Evolutionary conservation across 2,329 filamentous ascomycete species (phyloP), one percentile per base, ranked within the genome.

Genomic region (Aspergillus sp.): DNA sequence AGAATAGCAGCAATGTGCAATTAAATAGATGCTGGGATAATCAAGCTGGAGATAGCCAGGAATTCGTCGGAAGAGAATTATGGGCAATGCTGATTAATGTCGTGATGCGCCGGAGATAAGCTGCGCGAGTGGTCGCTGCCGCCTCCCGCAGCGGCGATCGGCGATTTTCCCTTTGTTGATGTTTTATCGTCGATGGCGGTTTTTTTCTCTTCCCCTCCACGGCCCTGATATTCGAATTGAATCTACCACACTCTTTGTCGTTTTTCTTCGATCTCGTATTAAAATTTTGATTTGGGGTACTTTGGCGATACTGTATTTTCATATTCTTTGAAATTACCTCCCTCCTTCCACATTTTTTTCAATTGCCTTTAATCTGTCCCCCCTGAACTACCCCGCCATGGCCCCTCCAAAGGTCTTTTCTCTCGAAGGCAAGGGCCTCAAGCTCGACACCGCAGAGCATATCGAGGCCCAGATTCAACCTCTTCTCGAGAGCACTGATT

Each of bases 381-480:
- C 49, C 51, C 55, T 52, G 52, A 53, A 57, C 45, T 64, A 64
- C 60, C 59, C 61, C 60, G 62, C 65, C 51, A 83, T 78, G 78
- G 71, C 75, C 58, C 61, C 70, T 58, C 66, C 71, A 49, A 79
- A 78, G 72, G 52, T 70, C 62, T 97, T 96, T 73, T 90, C 90
- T 57, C 82, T 97, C 55, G 88, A 95, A 70, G 90, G 88, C 69
- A 93, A 86, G 74, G 86, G 86, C 61, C 80, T 97, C 59, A 96
- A 95, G 77, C 86, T 98, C 62, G 85, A 94, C 73, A 88, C 85
- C 33, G 88, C 88, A 40, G 85, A 82, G 52, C 90, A 97, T 68
- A 79, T 97, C 49, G 86, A 93, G 67, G 75, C 86, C 53, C 85
- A 96, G 67, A 87, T 96, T 61, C 79, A 84, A 56, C 77, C 80